Evolutionary conservation across 371 early-diverging fungal species (phyloP).

Genomic region (Rhizopus arrhizus): DNA sequence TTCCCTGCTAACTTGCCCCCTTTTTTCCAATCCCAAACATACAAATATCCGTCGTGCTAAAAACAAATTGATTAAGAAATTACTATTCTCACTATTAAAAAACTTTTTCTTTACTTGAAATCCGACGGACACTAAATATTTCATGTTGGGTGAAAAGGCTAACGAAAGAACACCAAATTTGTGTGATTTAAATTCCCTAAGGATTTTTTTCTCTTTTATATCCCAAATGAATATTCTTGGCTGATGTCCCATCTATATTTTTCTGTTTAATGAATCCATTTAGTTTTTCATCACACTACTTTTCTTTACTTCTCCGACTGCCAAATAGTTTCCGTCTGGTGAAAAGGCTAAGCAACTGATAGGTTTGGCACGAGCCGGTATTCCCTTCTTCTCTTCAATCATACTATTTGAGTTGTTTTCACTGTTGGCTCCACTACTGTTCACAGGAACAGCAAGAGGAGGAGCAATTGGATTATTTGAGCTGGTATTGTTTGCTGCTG

Average conservation of each 20-base stretch:
- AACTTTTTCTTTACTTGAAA: constrained; percentile 59
- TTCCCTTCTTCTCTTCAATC: constrained; percentile 38
- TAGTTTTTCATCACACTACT: not conserved
- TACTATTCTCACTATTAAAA: not conserved
- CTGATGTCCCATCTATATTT: constrained; percentile 72
- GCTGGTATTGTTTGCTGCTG: constrained; percentile 7
- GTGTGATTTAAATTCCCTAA: constrained; percentile 75
- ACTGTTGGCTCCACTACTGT: constrained; percentile 1
- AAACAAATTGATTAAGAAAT: not conserved
- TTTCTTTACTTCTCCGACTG: constrained; percentile 74
- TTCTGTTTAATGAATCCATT: not conserved
- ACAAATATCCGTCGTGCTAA: constrained; percentile 81
- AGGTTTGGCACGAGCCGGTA: constrained; percentile 62
- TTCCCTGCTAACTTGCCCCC: constrained; percentile 69
- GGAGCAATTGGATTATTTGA: constrained; percentile 4
- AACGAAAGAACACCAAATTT: constrained; percentile 78
- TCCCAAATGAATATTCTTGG: constrained; percentile 81
- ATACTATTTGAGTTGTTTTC: constrained; percentile 9
- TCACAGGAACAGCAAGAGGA: constrained; percentile 15
- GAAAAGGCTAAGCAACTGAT: constrained; percentile 80
- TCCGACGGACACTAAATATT: constrained; percentile 79
- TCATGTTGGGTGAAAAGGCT: constrained; percentile 74
- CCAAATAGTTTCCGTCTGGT: constrained; percentile 75
- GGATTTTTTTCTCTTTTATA: constrained; percentile 53
- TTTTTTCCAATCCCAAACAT: constrained; percentile 84